Evolutionary conservation across 148 eudicot genomes (phyloP), one percentile per base, ranked within the genome.

Genomic region (Chenopodium album): DNA sequence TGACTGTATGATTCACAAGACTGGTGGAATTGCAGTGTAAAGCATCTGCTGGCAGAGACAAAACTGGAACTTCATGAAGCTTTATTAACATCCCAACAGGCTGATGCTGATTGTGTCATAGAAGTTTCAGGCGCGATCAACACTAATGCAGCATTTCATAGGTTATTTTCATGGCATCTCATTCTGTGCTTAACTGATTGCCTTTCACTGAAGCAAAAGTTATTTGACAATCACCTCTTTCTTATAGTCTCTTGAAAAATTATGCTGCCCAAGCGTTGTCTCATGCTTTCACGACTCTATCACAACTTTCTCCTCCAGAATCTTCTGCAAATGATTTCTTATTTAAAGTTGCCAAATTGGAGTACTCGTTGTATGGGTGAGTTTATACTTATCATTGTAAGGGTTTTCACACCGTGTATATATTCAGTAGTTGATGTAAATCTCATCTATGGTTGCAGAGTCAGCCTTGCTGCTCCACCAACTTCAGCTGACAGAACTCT

Each of bases 41-140:
- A 88, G 84, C 98, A 97, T 85, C 78, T 94, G 23, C 83, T 85
- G 52, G 92, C 90, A 74, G 83, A 81, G 77, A 97, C 93, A 64
- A 92, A 93, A 85, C 70, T 64, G 79, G 93, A 93, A 79, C 88
- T 97, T 22, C 89, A 85, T 79, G 88, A 92, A 81, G 96, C 99
- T 75, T 81, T 97, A 69, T 81, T 65, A 48, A 82, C 84, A 77
- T 86, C 97, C 81, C 92, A 89, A 80, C 85, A 82, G 41, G 92
- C 76, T 82, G 90, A 94, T 72, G 72, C 80, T 74, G 99, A 97
- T 88, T 88, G 86, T 79, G 88, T 97, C 46, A 90, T 97, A 82
- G 99, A 97, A 88, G 92, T 90, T 82, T 90, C 89, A 79, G 94
- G 99, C 76, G 87, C 82, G 67, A 94, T 97, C 84, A 88, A 92